Percentiles rank a stretch among this genome's conserved stretches.
Conservation (phyloP, 352 stramenopile species). For the Globisporangium yorkense region DNA sequence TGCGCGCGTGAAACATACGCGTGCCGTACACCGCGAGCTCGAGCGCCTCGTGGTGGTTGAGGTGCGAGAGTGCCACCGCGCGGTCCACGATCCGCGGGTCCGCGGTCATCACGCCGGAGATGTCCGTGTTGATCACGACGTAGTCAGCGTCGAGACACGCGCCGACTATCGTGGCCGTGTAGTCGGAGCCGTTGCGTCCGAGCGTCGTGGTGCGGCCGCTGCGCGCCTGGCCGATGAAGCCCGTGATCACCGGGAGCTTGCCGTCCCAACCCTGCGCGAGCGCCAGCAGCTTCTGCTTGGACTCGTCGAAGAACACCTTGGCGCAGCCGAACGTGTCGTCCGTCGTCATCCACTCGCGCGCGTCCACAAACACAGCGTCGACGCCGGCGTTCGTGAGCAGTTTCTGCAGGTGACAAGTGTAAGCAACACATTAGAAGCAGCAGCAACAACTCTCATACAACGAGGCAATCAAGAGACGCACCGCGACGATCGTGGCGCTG, state of each 20-base stretch:
- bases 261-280: slow-evolving; percentile 35
- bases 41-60: slow-evolving; percentile 78
- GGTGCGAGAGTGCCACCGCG: slow-evolving; percentile 57
- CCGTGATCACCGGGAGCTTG: slow-evolving; percentile 65
- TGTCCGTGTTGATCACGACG: slow-evolving; percentile 84
- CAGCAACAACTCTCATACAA: not conserved
- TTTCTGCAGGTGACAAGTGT: slow-evolving; percentile 11
- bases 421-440: not conserved
- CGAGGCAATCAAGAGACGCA: slow-evolving; percentile 7
- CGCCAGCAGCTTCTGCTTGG: slow-evolving; percentile 56
- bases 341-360: slow-evolving; percentile 68
- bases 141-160: slow-evolving; percentile 64
- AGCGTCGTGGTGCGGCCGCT: slow-evolving; percentile 74
- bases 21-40: slow-evolving; percentile 80
- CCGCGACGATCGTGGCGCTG: slow-evolving; percentile 64
- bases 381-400: slow-evolving; percentile 56
- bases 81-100: slow-evolving; percentile 76
- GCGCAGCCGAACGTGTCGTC: slow-evolving; percentile 65
- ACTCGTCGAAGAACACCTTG: slow-evolving; percentile 76
- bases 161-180: slow-evolving; percentile 78
- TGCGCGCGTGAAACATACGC: slow-evolving; percentile 80
- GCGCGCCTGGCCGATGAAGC: slow-evolving; percentile 60
- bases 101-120: slow-evolving; percentile 78
- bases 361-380: slow-evolving; percentile 58
- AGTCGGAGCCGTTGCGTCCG: slow-evolving; percentile 79